Conservation (phyloP, 2,329 filamentous ascomycete species). For the Colletotrichum sp. region DNA sequence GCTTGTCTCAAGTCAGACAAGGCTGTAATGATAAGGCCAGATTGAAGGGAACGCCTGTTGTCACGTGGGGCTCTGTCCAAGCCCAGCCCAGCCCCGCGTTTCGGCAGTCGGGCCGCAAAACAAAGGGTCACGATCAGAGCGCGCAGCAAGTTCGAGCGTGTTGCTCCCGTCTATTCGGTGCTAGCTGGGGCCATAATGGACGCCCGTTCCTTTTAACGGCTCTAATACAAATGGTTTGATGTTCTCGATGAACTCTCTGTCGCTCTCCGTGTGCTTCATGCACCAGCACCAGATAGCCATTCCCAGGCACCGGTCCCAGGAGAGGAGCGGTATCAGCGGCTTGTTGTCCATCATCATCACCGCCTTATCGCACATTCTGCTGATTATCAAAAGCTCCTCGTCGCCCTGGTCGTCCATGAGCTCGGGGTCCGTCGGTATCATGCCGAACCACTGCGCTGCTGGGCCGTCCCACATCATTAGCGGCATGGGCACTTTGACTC, state of each 20-base stretch:
- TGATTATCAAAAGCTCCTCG: background rate
- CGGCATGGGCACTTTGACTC: background rate
- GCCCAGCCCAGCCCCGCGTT: background rate
- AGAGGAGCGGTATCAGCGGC: background rate
- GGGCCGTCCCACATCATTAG: slow-evolving; percentile 6
- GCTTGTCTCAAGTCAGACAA: background rate
- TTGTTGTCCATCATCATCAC: background rate
- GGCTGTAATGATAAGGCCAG: background rate
- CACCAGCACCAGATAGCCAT: slow-evolving; percentile 18
- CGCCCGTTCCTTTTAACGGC: background rate
- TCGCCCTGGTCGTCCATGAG: background rate
- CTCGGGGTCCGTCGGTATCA: background rate
- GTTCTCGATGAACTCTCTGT: slow-evolving; percentile 10
- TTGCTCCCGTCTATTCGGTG: background rate
- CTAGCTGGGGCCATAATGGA: background rate
- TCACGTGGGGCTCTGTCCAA: background rate
- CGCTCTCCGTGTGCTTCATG: slow-evolving; percentile 1
- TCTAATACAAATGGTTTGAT: slow-evolving; percentile 12
- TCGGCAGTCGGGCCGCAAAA: background rate
- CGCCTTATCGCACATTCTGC: slow-evolving; percentile 7
- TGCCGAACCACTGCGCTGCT: background rate
- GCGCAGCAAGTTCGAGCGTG: background rate
- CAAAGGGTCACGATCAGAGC: background rate
- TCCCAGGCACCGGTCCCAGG: slow-evolving; percentile 7
- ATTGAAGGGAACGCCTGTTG: background rate